Evolutionary conservation across 2,329 filamentous ascomycete species (phyloP), one percentile per base, ranked within the genome.

Genomic region (Acrocalymma vagum): DNA sequence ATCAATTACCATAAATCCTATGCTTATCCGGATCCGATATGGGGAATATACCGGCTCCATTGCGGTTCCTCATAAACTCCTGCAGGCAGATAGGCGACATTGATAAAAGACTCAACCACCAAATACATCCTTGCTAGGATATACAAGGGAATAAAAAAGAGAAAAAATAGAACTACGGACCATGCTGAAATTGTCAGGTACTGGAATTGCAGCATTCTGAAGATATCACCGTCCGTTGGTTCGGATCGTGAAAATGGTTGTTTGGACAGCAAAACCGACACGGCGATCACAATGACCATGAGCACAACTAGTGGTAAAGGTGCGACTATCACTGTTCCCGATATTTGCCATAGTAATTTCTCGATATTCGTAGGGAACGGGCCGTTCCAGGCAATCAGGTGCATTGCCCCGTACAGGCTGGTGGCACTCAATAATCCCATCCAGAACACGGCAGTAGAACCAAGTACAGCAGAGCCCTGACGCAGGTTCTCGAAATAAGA

Each of bases 301-400:
- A 1, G 59, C 66, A 38, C 8, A 17, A 37, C 5, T 8, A 22
- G 9, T 21, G 34, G 26, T 22, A 11, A 16, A 25, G 43, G 42
- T 20, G 31, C 30, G 9, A 39, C 25, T 15, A 51, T 27, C 4
- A 28, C 21, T 6, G 48, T 16, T 27, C 46, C 40, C 3, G 55
- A 48, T 1, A 51, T n/a, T 1, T 36, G 34, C 56, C 56, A 62
- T 2, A 53, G 16, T 25, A 45, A 29, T 9, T 21, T 29, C 25
- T 59, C 33, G 0, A 31, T n/a, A 1, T 2, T 6, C 2, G 38
- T 45, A 1, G 31, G 21, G 17, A 62, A 61, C 3, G 51, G 51
- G 1, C 52, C 60, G 29, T 53, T 43, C 61, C 58, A 62, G 4
- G 55, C 54, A 9, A 52, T 16, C 3, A 57, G 25, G 27, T 63